Conservation (phyloP, 2,329 filamentous ascomycete species). For the Phaeoacremonium minimum region DNA sequence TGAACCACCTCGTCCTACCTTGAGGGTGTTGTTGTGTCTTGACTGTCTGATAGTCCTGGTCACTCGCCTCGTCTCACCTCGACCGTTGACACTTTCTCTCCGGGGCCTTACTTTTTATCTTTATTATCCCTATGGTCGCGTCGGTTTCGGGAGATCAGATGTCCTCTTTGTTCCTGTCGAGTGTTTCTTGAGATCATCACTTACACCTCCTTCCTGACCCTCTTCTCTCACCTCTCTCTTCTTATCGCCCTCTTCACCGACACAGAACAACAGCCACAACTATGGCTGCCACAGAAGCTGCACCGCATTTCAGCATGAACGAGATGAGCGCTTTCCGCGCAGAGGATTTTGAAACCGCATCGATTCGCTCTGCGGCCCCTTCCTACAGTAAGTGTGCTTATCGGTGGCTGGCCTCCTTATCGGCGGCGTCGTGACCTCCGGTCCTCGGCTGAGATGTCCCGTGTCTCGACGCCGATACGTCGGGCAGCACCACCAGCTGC, state of each 20-base stretch:
- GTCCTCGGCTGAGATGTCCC: slow-evolving; percentile 1
- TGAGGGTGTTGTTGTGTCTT: neutral
- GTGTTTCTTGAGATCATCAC: no score
- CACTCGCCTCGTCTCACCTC: neutral
- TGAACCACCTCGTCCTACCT: no score
- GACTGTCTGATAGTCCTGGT: neutral
- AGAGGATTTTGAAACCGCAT: slow-evolving; percentile 64
- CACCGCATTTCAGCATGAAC: slow-evolving; percentile 6
- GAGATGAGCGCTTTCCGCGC: slow-evolving; percentile 16
- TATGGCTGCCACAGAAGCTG: neutral
- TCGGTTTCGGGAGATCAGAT: neutral
- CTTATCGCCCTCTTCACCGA: neutral
- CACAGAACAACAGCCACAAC: neutral
- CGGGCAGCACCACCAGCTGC: neutral
- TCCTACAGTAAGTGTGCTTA: slow-evolving; percentile 53
- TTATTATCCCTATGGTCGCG: neutral
- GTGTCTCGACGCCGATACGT: neutral
- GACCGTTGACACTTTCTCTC: neutral
- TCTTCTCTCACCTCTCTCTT: neutral
- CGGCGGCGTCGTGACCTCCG: no score
- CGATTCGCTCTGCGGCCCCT: slow-evolving; percentile 63
- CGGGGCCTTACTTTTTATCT: neutral
- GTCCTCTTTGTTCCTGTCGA: neutral
- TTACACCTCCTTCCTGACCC: neutral
- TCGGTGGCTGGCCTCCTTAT: no score